Evolutionary conservation across 2,329 filamentous ascomycete genomes (phyloP).

Genomic region (Colletotrichum destructivum): DNA sequence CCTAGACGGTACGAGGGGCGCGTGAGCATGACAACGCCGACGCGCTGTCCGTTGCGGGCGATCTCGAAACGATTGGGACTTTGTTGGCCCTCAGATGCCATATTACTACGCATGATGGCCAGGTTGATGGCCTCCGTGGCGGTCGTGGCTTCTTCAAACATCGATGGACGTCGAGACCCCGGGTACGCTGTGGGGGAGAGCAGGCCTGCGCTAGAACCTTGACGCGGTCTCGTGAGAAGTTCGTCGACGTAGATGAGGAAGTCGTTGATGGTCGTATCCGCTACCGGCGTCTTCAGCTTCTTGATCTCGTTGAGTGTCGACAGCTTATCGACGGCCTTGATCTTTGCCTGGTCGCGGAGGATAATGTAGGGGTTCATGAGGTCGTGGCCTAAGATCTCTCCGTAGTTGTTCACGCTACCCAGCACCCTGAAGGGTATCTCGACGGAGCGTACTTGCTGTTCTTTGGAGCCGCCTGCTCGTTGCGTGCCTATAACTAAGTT

Average conservation of each 20-base stretch:
- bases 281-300: constrained; percentile 41
- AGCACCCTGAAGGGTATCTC: constrained; percentile 94
- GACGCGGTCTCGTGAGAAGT: constrained; percentile 73
- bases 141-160: constrained; percentile 70
- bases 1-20: constrained; percentile 91
- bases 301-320: constrained; percentile 41
- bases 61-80: constrained; percentile 97
- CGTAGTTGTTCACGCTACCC: constrained; percentile 90
- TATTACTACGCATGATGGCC: constrained; percentile 87
- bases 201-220: constrained; percentile 71
- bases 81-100: constrained; percentile 76
- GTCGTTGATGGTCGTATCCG: constrained; percentile 64
- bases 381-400: constrained; percentile 92
- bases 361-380: constrained; percentile 95
- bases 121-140: constrained; percentile 92
- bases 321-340: constrained; percentile 65
- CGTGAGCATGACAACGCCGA: constrained; percentile 90
- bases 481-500: constrained; percentile 94
- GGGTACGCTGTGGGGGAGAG: constrained; percentile 79
- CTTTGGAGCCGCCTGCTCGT: constrained; percentile 81
- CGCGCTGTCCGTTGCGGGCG: constrained; percentile 89
- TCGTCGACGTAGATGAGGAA: constrained; percentile 86
- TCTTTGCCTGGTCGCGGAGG: constrained; percentile 84
- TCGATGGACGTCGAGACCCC: constrained; percentile 69
- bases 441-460: constrained; percentile 89